Percentiles rank a stretch among this genome's conserved stretches.
Conservation (phyloP, 108 stramenopile species). For the Heterococcus sp. region DNA sequence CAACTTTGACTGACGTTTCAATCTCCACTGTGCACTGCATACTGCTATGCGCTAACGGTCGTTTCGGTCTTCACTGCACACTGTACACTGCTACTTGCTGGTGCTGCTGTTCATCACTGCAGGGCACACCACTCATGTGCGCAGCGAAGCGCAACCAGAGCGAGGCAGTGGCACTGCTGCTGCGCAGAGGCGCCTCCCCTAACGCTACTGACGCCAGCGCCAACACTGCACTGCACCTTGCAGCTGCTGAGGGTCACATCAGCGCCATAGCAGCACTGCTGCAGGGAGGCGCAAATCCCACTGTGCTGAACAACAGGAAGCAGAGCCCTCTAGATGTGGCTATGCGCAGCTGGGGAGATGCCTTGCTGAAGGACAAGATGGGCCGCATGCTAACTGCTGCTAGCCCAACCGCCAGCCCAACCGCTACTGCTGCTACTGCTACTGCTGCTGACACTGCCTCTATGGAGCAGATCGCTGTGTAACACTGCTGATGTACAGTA, state of each 20-base stretch:
- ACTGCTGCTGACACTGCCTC: no score
- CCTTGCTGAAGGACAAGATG: not conserved
- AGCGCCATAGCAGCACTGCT: not conserved
- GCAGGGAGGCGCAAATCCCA: not conserved
- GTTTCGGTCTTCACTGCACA: no score
- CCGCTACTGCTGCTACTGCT: no score
- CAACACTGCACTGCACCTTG: not conserved
- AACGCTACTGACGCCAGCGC: not conserved
- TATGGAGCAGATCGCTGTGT: no score
- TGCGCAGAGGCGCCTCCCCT: not conserved
- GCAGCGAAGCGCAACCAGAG: not conserved
- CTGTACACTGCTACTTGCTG: no score
- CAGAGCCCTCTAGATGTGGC: not conserved
- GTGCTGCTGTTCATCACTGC: no score
- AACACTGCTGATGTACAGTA: no score
- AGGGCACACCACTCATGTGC: not conserved
- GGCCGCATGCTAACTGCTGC: not conserved
- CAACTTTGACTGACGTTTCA: no score
- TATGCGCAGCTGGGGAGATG: not conserved
- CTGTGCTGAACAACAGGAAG: not conserved
- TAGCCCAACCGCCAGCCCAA: no score
- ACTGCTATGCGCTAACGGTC: no score
- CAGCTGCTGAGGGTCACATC: not conserved
- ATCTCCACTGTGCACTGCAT: no score
- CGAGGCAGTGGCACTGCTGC: not conserved